phyloP scores from a whole-genome alignment of 371 early-diverging fungal species.

The Batkoa obscura region DNA sequence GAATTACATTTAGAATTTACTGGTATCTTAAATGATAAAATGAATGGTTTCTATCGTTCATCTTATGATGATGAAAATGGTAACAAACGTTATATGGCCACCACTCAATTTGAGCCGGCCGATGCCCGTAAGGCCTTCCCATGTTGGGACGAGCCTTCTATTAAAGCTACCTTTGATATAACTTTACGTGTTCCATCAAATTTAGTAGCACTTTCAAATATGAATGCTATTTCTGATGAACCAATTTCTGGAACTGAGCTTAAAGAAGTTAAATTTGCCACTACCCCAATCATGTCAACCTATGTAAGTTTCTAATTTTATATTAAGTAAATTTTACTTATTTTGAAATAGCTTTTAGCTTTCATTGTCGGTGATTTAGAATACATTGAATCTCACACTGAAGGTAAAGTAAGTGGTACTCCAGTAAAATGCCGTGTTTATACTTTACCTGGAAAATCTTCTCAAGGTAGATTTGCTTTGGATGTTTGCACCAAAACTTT shows the following conservation, averaged over 20 bases:
- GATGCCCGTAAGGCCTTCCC: constrained; percentile 79
- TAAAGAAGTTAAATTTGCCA: too few species aligned
- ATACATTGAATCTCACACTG: constrained; percentile 55
- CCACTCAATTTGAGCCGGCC: constrained; percentile 86
- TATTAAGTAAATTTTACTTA: too few species aligned
- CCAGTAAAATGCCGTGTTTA: constrained; percentile 56
- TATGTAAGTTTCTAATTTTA: too few species aligned
- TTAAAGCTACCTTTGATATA: constrained; percentile 78
- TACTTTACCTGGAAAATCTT: constrained; percentile 37
- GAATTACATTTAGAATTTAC: constrained; percentile 45
- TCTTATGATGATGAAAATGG: constrained; percentile 36
- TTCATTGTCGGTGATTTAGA: constrained; percentile 80
- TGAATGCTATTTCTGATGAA: constrained; percentile 74
- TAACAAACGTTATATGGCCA: constrained; percentile 48
- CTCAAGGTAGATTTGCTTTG: constrained; percentile 62
- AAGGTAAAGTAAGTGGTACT: constrained; percentile 33
- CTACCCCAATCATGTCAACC: neutral
- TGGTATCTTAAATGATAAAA: constrained; percentile 56
- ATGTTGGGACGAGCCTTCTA: constrained; percentile 77
- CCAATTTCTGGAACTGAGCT: constrained; percentile 43
- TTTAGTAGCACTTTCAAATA: constrained; percentile 69
- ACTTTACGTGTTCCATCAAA: constrained; percentile 45
- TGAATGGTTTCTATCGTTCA: constrained; percentile 74
- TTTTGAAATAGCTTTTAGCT: too few species aligned
- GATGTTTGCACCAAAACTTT: constrained; percentile 47